A percentile compares a stretch with the other conserved stretches of the same genome.
phyloP scores from a whole-genome alignment of 202 grass and related monocot species.

The Elaeis oleifera region DNA sequence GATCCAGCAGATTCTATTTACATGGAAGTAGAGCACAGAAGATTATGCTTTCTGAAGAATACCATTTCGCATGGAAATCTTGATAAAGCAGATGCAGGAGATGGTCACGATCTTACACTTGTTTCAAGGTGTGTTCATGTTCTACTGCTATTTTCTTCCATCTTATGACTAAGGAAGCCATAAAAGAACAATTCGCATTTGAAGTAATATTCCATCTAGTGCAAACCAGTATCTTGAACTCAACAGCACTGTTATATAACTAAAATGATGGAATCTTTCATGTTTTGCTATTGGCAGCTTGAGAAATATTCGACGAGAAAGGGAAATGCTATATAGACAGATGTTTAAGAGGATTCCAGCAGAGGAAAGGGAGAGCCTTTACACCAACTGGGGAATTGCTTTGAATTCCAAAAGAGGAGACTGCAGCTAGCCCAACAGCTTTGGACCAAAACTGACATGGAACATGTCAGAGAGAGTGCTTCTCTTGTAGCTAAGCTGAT shows the following conservation, averaged over 20 bases:
- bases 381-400: constrained; percentile 62
- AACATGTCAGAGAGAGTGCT: constrained; percentile 72
- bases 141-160: too few relatives aligned
- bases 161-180: too few relatives aligned
- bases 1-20: constrained; percentile 72
- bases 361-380: constrained; percentile 56
- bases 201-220: too few relatives aligned
- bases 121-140: constrained; percentile 39
- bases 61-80: constrained; percentile 16
- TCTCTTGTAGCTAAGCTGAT: constrained; percentile 57
- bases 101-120: constrained; percentile 20
- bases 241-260: too few relatives aligned
- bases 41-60: constrained; percentile 60
- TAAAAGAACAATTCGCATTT: too few relatives aligned
- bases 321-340: constrained; percentile 73
- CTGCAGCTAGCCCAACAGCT: constrained; percentile 50
- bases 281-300: constrained; percentile 32
- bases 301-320: constrained; percentile 61
- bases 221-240: too few relatives aligned
- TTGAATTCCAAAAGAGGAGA: constrained; percentile 69
- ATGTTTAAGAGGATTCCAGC: constrained; percentile 60
- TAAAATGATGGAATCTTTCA: too few relatives aligned
- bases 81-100: constrained; percentile 1
- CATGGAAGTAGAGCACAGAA: constrained; percentile 77
- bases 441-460: constrained; percentile 66